Evolutionary conservation across 1,284 basidiomycete genomes (phyloP).

Genomic region (Fomitopsis palustris): DNA sequence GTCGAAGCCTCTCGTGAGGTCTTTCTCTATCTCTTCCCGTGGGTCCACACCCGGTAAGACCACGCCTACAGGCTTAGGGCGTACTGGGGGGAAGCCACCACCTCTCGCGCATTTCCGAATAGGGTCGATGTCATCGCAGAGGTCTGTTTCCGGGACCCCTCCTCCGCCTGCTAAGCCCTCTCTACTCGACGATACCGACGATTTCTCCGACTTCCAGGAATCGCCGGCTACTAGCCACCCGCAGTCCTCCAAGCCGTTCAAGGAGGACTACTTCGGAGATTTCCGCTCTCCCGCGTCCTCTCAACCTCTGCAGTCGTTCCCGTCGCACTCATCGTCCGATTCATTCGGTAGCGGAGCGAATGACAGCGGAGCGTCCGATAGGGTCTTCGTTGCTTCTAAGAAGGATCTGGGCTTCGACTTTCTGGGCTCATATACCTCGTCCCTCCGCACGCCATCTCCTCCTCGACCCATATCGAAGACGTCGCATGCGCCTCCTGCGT

Average conservation of each 20-base stretch:
- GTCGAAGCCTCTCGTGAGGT: slow-evolving; percentile 6
- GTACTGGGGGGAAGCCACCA: not conserved
- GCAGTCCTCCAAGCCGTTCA: slow-evolving; percentile 9
- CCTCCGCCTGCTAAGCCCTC: not conserved
- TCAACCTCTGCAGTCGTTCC: not conserved
- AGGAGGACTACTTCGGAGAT: slow-evolving; percentile 30
- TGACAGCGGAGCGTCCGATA: slow-evolving; percentile 17
- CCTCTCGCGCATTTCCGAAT: slow-evolving; percentile 8
- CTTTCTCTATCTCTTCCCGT: slow-evolving; percentile 1
- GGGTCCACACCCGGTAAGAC: not conserved
- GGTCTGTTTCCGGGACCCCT: not conserved
- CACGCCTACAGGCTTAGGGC: slow-evolving; percentile 8
- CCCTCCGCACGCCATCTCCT: slow-evolving; percentile 25
- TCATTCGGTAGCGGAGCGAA: slow-evolving; percentile 9
- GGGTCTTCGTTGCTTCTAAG: slow-evolving; percentile 19
- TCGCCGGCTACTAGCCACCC: not conserved
- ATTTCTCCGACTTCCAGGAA: slow-evolving; percentile 24
- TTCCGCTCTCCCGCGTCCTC: slow-evolving; percentile 15
- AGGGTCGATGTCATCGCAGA: not conserved
- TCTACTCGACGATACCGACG: slow-evolving; percentile 15
- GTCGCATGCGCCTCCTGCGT: slow-evolving; percentile 1
- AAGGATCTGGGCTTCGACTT: slow-evolving; percentile 18
- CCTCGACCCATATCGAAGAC: slow-evolving; percentile 16
- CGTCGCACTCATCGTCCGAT: not conserved
- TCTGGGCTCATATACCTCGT: slow-evolving; percentile 10